Conservation (phyloP, 805 yeast species). For the Helenozyma rhizophorensis region DNA sequence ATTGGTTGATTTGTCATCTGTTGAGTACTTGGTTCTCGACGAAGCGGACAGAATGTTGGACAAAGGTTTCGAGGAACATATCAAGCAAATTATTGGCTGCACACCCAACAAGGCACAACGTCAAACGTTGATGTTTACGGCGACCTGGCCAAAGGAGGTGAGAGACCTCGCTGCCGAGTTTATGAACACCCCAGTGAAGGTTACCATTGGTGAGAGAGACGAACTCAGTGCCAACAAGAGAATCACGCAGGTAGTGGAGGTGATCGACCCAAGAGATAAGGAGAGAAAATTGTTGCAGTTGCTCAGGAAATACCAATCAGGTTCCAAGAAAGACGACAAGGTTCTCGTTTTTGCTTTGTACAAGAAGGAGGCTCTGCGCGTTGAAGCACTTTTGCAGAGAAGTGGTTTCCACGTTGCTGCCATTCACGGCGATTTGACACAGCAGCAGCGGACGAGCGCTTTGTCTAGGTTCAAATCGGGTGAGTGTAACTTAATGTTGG, state of each 20-base stretch:
- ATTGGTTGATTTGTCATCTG: conserved; percentile 59
- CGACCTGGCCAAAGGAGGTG: conserved; percentile 99
- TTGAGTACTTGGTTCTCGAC: conserved; percentile 82
- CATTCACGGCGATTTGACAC: conserved; percentile 92
- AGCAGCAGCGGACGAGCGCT: conserved; percentile 87
- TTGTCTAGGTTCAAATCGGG: conserved; percentile 83
- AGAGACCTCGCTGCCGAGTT: conserved; percentile 84
- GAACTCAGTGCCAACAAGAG: conserved; percentile 93
- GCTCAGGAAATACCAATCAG: conserved; percentile 69
- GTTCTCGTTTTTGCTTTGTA: conserved; percentile 89
- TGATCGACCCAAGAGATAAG: conserved; percentile 69
- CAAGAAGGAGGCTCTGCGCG: conserved; percentile 93
- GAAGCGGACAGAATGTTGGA: conserved; percentile 99
- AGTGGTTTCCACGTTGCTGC: conserved; percentile 85
- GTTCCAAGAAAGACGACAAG: conserved; percentile 65
- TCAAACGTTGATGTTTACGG: conserved; percentile 97
- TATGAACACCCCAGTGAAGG: conserved; percentile 82
- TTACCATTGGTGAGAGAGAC: conserved; percentile 90
- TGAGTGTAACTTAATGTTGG: conserved; percentile 68
- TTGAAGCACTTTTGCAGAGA: conserved; percentile 68
- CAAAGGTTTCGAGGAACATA: conserved; percentile 97
- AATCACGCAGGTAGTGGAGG: conserved; percentile 91
- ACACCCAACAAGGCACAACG: conserved; percentile 47
- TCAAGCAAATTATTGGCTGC: conserved; percentile 70
- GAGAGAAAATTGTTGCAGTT: conserved; percentile 72